A percentile compares a stretch with the other conserved stretches of the same genome.
phyloP scores from a whole-genome alignment of 1,284 basidiomycete genomes.

The Apiotrichum mycotoxinovorans region DNA sequence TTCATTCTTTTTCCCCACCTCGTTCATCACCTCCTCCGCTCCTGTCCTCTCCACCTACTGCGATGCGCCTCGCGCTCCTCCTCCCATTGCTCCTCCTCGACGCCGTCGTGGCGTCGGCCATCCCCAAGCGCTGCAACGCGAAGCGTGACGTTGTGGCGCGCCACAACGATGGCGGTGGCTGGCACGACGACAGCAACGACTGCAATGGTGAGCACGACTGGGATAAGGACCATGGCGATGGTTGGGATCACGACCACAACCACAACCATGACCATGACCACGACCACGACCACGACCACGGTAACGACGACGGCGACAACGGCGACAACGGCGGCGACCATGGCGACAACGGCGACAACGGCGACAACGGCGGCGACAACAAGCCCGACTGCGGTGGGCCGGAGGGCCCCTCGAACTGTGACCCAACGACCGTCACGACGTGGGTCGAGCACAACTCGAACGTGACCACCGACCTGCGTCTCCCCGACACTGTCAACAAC shows the following conservation, averaged over 20 bases:
- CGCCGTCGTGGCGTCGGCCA: too few species aligned
- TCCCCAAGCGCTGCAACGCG: too few species aligned
- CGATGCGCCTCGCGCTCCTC: too few species aligned
- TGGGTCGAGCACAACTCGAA: constrained; percentile 7
- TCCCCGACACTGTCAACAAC: constrained; percentile 3
- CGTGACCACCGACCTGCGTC: not conserved
- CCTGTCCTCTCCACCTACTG: too few species aligned
- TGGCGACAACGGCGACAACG: not conserved
- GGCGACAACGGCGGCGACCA: not conserved
- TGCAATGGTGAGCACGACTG: not conserved
- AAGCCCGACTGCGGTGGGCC: not conserved
- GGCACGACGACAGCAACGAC: not conserved
- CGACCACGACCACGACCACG: not conserved
- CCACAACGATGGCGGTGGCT: not conserved
- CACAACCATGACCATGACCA: not conserved
- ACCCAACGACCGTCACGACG: not conserved
- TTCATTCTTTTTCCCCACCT: too few species aligned
- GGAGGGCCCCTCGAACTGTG: not conserved
- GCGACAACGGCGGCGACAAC: not conserved
- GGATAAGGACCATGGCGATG: not conserved
- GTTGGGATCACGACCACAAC: not conserved
- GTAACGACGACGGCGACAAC: not conserved
- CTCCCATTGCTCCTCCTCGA: too few species aligned
- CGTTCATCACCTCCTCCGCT: too few species aligned
- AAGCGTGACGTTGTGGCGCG: not conserved